Base-by-base conservation (phyloP, 1,284 basidiomycete species). In the Cutaneotrichosporon cyanovorans region DNA sequence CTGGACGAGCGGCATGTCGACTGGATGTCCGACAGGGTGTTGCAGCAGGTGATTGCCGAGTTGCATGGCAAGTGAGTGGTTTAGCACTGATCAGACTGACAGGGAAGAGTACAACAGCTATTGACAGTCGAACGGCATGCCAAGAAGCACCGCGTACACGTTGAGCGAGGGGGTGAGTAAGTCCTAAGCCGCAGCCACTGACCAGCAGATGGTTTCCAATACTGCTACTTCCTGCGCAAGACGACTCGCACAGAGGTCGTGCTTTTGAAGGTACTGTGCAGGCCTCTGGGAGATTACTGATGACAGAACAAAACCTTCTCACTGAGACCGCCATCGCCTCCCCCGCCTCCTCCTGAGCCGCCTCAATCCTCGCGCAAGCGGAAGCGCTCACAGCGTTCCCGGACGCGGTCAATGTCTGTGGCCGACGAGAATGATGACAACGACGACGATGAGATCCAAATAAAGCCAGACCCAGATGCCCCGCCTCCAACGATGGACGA, bases 1-100 rank as follows among this genome's bases (percentile, higher is more conserved):
- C 61, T 70, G 42, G 68, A 70, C 48, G 68, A 70, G 38, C 50
- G 68, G 16, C 68, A 70, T 67, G 65, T 66, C 21, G 62, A 68
- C 49, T 70, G 68, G 68, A 70, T 70, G 66, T 53, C 53, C 22
- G 62, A 67, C 31, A 37, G 37, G 4, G 58, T 64, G 4, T 53
- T 70, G 2, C 61, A 68, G 41, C 54, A 60, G 4, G 68, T 70
- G 34, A 70, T 70, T 15, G 56, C 42, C 11, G 57, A 56, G 22
- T 42, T 70, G 30, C 60, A 70, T 46, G 38, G 55, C 11, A 62
- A 63, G 62, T 64, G 38, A 44, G 61, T 33, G 4, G 10, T 28
- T 12, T 7, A 28, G 25, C 25, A 12, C 7, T 12, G 25, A 28
- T 5, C 3, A 21, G 9, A 14, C 10, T 15, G 30, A 39, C 22